A percentile compares a stretch with the other conserved stretches of the same genome.
Conservation (phyloP, 1,284 basidiomycete species). For the Boletus semigastroideus region DNA sequence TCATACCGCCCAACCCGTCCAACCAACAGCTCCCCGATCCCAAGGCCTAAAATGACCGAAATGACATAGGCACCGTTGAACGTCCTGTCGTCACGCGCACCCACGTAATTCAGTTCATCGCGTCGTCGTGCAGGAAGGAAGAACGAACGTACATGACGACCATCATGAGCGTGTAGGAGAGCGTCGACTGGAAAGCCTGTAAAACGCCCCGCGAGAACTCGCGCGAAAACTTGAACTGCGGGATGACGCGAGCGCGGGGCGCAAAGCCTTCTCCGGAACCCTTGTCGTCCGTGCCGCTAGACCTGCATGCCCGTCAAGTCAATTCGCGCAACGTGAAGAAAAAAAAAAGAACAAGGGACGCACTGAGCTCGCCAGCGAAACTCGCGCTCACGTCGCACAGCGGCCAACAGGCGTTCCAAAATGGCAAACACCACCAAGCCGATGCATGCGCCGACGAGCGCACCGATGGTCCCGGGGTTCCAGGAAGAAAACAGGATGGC, state of each 20-base stretch:
- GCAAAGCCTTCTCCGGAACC: background rate
- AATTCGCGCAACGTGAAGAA: too few relatives aligned
- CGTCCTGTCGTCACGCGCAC: constrained; percentile 47
- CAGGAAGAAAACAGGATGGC: constrained; percentile 71
- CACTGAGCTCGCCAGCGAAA: constrained; percentile 60
- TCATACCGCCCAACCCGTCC: constrained; percentile 39
- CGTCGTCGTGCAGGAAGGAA: too few relatives aligned
- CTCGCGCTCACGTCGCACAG: constrained; percentile 51
- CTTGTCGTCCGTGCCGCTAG: background rate
- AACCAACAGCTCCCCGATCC: constrained; percentile 64
- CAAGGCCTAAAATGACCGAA: constrained; percentile 59
- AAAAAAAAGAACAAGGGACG: constrained; percentile 19
- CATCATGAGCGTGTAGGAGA: constrained; percentile 66
- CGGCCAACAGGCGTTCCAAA: constrained; percentile 65
- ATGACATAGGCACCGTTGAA: constrained; percentile 70
- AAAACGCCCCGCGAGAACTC: constrained; percentile 63
- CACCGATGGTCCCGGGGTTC: constrained; percentile 62
- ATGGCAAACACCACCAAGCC: constrained; percentile 67
- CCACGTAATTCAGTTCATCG: too few relatives aligned
- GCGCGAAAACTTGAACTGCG: constrained; percentile 50
- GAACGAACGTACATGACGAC: constrained; percentile 54
- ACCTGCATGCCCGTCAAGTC: constrained; percentile 2
- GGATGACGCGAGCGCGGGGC: background rate
- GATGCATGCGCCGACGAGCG: constrained; percentile 72
- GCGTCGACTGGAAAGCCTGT: constrained; percentile 53